phyloP scores from a whole-genome alignment of 495 filamentous ascomycete genomes.

The Lasiosphaeriaceae sp. region DNA sequence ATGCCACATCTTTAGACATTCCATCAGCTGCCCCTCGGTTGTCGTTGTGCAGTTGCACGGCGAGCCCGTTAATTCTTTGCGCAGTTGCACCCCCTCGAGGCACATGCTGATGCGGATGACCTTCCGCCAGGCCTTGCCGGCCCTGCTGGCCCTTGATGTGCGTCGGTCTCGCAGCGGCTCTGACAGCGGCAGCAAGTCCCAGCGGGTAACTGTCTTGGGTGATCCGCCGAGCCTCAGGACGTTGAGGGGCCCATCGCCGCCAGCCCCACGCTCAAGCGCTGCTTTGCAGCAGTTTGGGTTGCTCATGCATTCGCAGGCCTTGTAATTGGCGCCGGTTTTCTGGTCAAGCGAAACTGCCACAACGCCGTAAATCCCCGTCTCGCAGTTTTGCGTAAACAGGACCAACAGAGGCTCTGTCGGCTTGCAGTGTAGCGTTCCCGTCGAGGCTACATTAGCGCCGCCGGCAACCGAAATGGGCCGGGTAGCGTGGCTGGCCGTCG shows the following conservation, averaged over 20 bases:
- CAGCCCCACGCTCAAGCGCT: not conserved
- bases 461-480: not conserved
- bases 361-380: not conserved
- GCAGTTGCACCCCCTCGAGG: not conserved
- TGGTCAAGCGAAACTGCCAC: constrained; percentile 1
- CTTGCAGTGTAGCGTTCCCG: constrained; percentile 4
- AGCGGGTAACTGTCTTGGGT: not conserved
- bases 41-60: not conserved
- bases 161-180: not conserved
- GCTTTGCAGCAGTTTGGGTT: not conserved
- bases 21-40: not conserved
- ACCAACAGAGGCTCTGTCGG: constrained; percentile 8
- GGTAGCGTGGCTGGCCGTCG: not conserved
- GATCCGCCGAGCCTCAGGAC: not conserved
- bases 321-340: not conserved
- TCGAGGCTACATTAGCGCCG: not conserved
- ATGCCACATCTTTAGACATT: not conserved
- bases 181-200: not conserved
- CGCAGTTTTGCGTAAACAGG: constrained; percentile 6
- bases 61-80: not conserved
- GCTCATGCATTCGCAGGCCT: not conserved
- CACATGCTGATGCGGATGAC: constrained; percentile 6
- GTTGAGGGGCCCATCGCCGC: not conserved
- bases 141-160: not conserved
- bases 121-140: not conserved